phyloP scores from a whole-genome alignment of 176 grass and related monocot species.

The Canna indica region DNA sequence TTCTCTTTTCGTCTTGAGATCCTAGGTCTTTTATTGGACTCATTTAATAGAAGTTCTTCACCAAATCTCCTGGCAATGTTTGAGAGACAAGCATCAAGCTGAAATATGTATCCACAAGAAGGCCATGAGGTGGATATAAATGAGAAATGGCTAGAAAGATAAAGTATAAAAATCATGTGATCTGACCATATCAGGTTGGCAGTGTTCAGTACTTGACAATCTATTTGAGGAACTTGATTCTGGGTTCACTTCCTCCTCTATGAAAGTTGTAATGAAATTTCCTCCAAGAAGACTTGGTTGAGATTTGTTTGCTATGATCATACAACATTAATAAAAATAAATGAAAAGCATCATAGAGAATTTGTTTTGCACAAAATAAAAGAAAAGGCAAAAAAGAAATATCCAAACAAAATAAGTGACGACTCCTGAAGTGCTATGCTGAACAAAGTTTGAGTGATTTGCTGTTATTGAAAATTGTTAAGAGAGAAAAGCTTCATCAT shows the following conservation, averaged over 20 bases:
- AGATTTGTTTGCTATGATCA: neutral
- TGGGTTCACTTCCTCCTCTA: neutral
- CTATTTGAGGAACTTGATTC: constrained; percentile 3
- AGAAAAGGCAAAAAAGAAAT: neutral
- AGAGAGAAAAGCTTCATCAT: too few relatives aligned
- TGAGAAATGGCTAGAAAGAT: constrained; percentile 17
- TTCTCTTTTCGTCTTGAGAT: constrained; percentile 56
- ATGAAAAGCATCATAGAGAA: neutral
- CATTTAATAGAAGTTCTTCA: constrained; percentile 57
- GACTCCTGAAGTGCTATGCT: too few relatives aligned
- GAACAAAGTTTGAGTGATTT: too few relatives aligned
- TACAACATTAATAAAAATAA: neutral
- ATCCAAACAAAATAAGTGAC: neutral
- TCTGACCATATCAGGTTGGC: constrained; percentile 10
- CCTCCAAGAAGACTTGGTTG: neutral
- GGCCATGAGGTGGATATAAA: constrained; percentile 9
- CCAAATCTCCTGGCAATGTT: constrained; percentile 33
- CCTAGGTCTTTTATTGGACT: constrained; percentile 49
- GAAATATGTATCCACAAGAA: constrained; percentile 20
- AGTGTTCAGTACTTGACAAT: constrained; percentile 1
- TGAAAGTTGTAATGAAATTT: neutral
- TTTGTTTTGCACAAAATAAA: neutral
- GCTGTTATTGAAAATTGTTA: too few relatives aligned
- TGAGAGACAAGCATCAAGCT: constrained; percentile 23
- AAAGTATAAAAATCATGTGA: constrained; percentile 1